Evolutionary conservation across 2,329 filamentous ascomycete genomes (phyloP), one percentile per base, ranked within the genome.

Genomic region (Neofusicoccum ribis): DNA sequence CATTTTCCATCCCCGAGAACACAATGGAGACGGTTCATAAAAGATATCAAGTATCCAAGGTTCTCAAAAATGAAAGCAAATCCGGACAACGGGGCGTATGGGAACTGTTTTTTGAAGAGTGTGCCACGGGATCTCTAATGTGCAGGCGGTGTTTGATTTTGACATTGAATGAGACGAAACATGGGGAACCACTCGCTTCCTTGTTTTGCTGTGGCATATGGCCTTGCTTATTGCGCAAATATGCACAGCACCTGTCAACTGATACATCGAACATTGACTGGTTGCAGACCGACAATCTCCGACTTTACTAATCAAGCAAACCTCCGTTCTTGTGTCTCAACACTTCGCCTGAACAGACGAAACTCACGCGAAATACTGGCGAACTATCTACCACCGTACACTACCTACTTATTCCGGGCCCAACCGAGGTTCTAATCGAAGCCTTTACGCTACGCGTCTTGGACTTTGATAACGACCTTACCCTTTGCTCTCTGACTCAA

Each of bases 381-480:
- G 27, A 31, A 31, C 6, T 31, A 31, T 31, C 5, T 31, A 7
- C 27, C 27, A 7, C 27, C 27, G 27, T 31, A 31, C 27, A 31
- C 23, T 23, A 1, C 5, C 27, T 31, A 31, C 27, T 1, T 31
- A 31, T 1, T 31, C 27, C 27, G 27, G 27, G 27, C 27, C 27
- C 27, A 31, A 31, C 27, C 27, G 27, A 5, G 6, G 27, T 31
- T 31, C 27, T 31, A 44, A 5, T 44, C 37, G 3, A 11, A 15
- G 37, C 34, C 20, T 12, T 0, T 8, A 67, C 20, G 1, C 56
- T 47, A 64, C 27, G 31, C 58, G 4, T 61, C 58, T 11, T 58
- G 66, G 17, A 71, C 63, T 37, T 67, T 68, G 23, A 70, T 51
- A 12, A 71, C 63, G 8, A 70, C 23, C 60, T 66, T 69, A 5